Evolutionary conservation across 2,329 filamentous ascomycete species (phyloP).

Genomic region (Neonectria magnoliae): DNA sequence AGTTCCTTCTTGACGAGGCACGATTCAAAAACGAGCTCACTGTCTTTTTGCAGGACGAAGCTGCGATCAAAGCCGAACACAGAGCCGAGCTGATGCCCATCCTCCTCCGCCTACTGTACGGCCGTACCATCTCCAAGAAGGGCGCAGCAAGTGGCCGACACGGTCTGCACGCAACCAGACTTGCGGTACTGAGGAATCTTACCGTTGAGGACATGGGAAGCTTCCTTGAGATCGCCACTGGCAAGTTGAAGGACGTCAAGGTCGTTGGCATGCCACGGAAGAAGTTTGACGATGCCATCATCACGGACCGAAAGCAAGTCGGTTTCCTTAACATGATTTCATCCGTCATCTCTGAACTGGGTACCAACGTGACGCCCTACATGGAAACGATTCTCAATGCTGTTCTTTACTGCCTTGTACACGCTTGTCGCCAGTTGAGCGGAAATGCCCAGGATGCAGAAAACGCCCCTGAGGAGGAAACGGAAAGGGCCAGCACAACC

Average conservation of each 20-base stretch:
- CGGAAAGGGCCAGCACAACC: conserved; percentile 55
- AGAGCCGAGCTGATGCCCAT: conserved; percentile 82
- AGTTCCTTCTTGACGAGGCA: conserved; percentile 88
- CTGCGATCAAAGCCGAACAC: conserved; percentile 78
- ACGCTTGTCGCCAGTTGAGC: conserved; percentile 69
- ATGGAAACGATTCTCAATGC: conserved; percentile 76
- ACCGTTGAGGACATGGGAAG: conserved; percentile 77
- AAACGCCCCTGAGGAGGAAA: conserved; percentile 52
- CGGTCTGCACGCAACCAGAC: conserved; percentile 81
- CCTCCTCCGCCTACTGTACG: conserved; percentile 87
- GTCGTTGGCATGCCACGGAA: conserved; percentile 65
- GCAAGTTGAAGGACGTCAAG: conserved; percentile 70
- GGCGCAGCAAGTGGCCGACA: conserved; percentile 80
- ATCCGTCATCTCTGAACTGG: conserved; percentile 85
- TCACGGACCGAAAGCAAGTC: conserved; percentile 81
- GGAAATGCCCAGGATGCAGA: conserved; percentile 48
- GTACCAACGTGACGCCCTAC: conserved; percentile 75
- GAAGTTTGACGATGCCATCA: conserved; percentile 65
- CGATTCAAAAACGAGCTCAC: conserved; percentile 95
- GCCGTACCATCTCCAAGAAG: conserved; percentile 85
- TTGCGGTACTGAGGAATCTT: conserved; percentile 83
- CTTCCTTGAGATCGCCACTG: conserved; percentile 86
- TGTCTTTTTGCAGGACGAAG: conserved; percentile 82
- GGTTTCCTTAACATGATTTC: conserved; percentile 93
- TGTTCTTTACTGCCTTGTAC: conserved; percentile 82